phyloP scores from a whole-genome alignment of 2,329 filamentous ascomycete species.

The Curvularia eragrostidis region DNA sequence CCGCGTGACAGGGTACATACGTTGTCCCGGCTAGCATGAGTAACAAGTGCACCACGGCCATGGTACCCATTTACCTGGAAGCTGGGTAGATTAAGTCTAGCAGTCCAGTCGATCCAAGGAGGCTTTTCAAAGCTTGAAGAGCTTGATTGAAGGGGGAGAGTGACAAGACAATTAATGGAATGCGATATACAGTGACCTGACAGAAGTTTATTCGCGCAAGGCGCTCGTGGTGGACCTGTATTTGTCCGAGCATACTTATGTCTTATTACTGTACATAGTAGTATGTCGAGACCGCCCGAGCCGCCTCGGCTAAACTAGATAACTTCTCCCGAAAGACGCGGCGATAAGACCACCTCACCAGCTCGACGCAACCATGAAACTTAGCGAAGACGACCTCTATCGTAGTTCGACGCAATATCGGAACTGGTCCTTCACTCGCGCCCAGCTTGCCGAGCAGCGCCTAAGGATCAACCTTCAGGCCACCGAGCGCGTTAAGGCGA shows the following conservation, averaged over 20 bases:
- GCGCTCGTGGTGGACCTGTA: no score
- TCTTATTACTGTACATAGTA: background rate
- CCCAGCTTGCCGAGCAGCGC: constrained; percentile 74
- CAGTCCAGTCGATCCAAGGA: background rate
- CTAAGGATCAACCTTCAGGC: constrained; percentile 81
- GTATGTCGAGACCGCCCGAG: background rate
- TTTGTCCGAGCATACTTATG: no score
- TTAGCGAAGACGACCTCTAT: constrained; percentile 93
- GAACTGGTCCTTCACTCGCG: constrained; percentile 87
- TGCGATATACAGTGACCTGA: constrained; percentile 1
- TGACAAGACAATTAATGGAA: background rate
- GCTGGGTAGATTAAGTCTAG: constrained; percentile 1
- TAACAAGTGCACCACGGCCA: constrained; percentile 1
- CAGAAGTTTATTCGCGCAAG: no score
- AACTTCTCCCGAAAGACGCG: no score
- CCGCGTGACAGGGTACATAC: constrained; percentile 9
- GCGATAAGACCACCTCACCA: background rate
- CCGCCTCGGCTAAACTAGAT: constrained; percentile 25
- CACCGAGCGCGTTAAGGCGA: constrained; percentile 68
- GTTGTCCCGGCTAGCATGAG: background rate
- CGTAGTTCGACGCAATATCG: constrained; percentile 87
- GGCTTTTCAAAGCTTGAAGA: background rate
- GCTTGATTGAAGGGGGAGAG: background rate
- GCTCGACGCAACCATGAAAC: constrained; percentile 39
- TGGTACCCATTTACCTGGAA: constrained; percentile 6